Percentiles rank a stretch among this genome's conserved stretches.
phyloP scores from a whole-genome alignment of 192 early-diverging fungal species.

The Mortierella antarctica region DNA sequence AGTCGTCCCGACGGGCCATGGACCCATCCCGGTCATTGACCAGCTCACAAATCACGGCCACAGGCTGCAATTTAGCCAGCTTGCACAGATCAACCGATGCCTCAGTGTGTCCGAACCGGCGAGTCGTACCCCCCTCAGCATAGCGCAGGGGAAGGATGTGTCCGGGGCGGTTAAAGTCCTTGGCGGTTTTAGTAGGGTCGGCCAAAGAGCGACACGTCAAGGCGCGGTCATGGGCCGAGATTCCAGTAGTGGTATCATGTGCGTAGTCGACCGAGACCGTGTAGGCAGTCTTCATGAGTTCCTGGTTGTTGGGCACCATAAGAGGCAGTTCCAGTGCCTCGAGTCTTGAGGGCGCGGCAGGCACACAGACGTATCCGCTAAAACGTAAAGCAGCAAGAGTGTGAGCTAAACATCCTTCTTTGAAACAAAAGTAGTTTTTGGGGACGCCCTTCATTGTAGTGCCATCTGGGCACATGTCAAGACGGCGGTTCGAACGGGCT shows the following conservation, averaged over 20 bases:
- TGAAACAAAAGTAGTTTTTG: too few relatives aligned
- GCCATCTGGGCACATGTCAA: too few relatives aligned
- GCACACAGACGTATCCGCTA: conserved; percentile 93
- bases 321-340: conserved; percentile 88
- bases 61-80: conserved; percentile 82
- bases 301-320: conserved; percentile 95
- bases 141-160: conserved; percentile 95
- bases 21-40: conserved; percentile 90
- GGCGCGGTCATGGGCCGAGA: conserved; percentile 92
- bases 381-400: too few relatives aligned
- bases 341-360: conserved; percentile 78
- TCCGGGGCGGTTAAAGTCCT: conserved; percentile 89
- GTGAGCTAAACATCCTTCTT: too few relatives aligned
- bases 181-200: conserved; percentile 71
- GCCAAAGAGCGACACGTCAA: conserved; percentile 83
- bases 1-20: conserved; percentile 96
- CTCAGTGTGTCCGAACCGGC: conserved; percentile 95
- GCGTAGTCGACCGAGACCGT: conserved; percentile 91
- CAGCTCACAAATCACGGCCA: conserved; percentile 93
- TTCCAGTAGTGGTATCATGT: conserved; percentile 90
- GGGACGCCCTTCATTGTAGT: too few relatives aligned
- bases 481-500: too few relatives aligned
- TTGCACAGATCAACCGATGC: conserved; percentile 89
- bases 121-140: conserved; percentile 80
- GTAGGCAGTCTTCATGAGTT: conserved; percentile 93